Conservation (phyloP, 805 yeast species). For the Nakazawaea molendinolei region DNA sequence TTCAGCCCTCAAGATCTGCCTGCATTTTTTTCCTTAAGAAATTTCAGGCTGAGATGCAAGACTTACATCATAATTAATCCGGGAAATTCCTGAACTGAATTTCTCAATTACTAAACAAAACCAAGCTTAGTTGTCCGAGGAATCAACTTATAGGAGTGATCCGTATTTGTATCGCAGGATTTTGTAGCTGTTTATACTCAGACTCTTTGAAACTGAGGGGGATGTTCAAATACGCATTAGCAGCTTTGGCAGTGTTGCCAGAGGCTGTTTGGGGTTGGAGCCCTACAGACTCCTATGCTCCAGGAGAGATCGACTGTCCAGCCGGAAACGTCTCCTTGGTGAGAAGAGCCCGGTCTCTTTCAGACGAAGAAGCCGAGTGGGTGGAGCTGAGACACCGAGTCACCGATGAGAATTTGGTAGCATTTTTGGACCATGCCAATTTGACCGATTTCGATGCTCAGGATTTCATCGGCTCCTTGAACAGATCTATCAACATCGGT, state of each 20-base stretch:
- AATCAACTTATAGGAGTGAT: too few relatives aligned
- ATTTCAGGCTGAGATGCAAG: too few relatives aligned
- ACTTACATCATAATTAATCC: too few relatives aligned
- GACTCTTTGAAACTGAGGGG: too few relatives aligned
- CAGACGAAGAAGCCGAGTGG: conserved; percentile 47
- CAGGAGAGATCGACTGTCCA: conserved; percentile 54
- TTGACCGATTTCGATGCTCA: conserved; percentile 42
- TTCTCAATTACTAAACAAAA: too few relatives aligned
- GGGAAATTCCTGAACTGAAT: too few relatives aligned
- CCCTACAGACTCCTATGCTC: conserved; percentile 55
- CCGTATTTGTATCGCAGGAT: too few relatives aligned
- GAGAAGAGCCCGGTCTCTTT: conserved; percentile 43
- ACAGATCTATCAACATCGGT: conserved; percentile 43
- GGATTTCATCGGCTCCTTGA: conserved; percentile 30
- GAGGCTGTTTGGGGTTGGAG: conserved; percentile 35
- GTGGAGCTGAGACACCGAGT: conserved; percentile 37
- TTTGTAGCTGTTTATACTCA: too few relatives aligned
- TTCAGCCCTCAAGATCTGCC: too few relatives aligned
- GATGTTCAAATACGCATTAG: too few relatives aligned
- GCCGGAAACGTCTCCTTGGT: conserved; percentile 22
- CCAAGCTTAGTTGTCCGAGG: too few relatives aligned
- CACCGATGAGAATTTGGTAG: conserved; percentile 37
- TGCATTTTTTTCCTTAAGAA: too few relatives aligned
- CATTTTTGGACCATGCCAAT: conserved; percentile 39
- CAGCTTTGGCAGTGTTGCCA: not conserved